Evolutionary conservation across 176 grass and related monocot species (phyloP).

Genomic region (Juncus effusus): DNA sequence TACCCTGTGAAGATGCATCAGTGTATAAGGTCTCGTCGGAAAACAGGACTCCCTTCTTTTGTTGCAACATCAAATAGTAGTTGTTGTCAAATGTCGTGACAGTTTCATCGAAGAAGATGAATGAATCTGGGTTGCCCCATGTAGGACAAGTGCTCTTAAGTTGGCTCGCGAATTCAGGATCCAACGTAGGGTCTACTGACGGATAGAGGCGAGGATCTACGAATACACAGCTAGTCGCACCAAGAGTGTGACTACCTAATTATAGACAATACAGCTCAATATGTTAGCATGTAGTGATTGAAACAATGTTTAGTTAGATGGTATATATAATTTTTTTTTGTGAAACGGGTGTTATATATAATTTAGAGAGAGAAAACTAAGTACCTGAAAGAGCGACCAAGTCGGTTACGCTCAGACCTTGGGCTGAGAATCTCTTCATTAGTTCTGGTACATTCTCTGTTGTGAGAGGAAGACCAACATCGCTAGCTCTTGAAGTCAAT

Average conservation of each 20-base stretch:
- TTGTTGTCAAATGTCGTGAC: constrained; percentile 52
- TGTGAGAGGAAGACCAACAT: constrained; percentile 40
- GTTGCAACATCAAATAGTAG: constrained; percentile 62
- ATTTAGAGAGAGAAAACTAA: background rate
- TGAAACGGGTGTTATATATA: constrained; percentile 33
- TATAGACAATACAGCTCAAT: background rate
- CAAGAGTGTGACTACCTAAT: constrained; percentile 60
- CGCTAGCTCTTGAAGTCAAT: constrained; percentile 40
- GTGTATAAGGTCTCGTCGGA: constrained; percentile 53
- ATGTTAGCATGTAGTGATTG: too few relatives aligned
- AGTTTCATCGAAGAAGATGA: constrained; percentile 59
- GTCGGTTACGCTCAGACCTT: constrained; percentile 46
- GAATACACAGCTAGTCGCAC: constrained; percentile 55
- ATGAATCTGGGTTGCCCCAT: constrained; percentile 28
- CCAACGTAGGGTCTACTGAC: constrained; percentile 23
- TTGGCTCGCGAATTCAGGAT: constrained; percentile 32
- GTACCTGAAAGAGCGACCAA: constrained; percentile 76
- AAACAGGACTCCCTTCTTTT: constrained; percentile 44
- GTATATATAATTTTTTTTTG: constrained; percentile 2
- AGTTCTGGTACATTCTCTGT: constrained; percentile 42
- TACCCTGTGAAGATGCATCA: constrained; percentile 24
- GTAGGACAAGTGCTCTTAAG: constrained; percentile 46
- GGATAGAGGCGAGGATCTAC: constrained; percentile 50
- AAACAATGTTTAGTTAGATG: too few relatives aligned
- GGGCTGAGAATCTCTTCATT: constrained; percentile 37